A percentile compares a stretch with the other conserved stretches of the same genome.
Evolutionary conservation across 331 rosid genomes (phyloP).

Genomic region (Acacia concinna): DNA sequence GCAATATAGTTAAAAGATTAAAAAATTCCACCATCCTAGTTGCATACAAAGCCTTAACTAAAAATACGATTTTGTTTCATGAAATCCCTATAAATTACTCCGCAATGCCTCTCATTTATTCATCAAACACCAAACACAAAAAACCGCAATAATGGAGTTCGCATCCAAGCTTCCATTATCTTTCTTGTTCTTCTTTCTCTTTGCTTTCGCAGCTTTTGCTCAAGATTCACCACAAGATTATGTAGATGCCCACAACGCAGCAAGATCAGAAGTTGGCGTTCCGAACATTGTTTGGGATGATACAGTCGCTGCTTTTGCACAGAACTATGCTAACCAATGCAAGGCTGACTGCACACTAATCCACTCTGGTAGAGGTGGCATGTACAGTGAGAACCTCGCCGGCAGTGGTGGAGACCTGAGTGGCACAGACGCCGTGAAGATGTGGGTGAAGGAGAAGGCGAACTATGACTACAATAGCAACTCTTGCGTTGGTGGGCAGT

Average conservation of each 20-base stretch:
- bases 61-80: no score
- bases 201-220: background rate
- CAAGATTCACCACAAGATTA: background rate
- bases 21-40: no score
- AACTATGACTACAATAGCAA: background rate
- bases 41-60: no score
- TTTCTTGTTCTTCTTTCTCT: background rate
- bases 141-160: background rate
- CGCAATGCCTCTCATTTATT: background rate
- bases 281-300: background rate
- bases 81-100: background rate
- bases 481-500: background rate
- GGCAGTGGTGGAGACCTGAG: background rate
- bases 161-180: background rate
- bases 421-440: conserved; percentile 5
- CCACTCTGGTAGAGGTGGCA: no score
- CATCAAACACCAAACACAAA: background rate
- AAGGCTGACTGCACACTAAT: background rate
- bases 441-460: background rate
- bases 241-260: background rate
- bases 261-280: conserved; percentile 6
- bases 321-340: conserved; percentile 6
- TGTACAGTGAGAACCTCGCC: conserved; percentile 9
- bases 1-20: no score
- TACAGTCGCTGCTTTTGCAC: background rate